Conservation (phyloP, 164 flowering plant genomes). For the Umbellularia californica region DNA sequence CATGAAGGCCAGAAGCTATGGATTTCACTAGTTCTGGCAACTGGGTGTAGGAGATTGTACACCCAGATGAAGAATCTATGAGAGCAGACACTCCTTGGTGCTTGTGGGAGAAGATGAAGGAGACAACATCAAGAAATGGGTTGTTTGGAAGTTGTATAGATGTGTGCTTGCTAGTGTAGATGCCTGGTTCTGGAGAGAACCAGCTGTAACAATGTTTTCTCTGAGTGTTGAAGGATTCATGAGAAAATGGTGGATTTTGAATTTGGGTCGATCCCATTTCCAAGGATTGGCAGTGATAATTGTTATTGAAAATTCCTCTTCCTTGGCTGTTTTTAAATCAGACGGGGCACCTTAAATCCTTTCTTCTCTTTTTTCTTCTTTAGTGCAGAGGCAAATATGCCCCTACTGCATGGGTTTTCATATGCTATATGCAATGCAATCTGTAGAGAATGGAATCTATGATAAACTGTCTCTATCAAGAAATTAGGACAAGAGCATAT, state of each 20-base stretch:
- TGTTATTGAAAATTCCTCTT: neutral
- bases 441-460: too few relatives aligned
- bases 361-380: too few relatives aligned
- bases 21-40: slow-evolving; percentile 48
- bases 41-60: slow-evolving; percentile 43
- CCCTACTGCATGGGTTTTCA: too few relatives aligned
- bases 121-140: slow-evolving; percentile 55
- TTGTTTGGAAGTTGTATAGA: slow-evolving; percentile 38
- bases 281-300: neutral
- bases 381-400: too few relatives aligned
- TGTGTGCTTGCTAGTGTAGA: slow-evolving; percentile 44
- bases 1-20: slow-evolving; percentile 51
- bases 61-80: slow-evolving; percentile 65
- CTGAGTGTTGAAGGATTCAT: neutral
- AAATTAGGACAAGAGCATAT: too few relatives aligned
- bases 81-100: slow-evolving; percentile 50
- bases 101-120: slow-evolving; percentile 54
- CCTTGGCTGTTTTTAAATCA: too few relatives aligned
- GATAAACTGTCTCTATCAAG: too few relatives aligned
- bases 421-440: too few relatives aligned
- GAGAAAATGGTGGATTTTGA: neutral
- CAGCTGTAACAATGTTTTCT: slow-evolving; percentile 18
- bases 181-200: slow-evolving; percentile 59
- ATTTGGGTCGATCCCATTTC: neutral
- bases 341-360: too few relatives aligned